Evolutionary conservation across 1,284 basidiomycete genomes (phyloP), one percentile per base, ranked within the genome.

Genomic region (Ceratobasidium sp.): DNA sequence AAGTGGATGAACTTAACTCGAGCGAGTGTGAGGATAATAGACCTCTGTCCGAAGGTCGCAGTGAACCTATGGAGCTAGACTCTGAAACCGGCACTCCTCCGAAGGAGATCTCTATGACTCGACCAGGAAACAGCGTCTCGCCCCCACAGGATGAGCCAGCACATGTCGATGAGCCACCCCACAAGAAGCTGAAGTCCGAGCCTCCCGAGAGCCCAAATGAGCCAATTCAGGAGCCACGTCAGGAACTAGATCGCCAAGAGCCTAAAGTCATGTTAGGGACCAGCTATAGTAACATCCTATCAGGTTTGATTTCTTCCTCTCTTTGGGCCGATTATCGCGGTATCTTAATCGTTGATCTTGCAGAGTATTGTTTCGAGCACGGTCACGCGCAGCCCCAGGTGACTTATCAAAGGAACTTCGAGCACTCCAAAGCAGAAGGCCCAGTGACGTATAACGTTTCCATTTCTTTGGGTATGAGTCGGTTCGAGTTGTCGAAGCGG

Each of bases 61-160:
- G 59, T 33, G 59, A 52, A 23, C 25, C 59, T n/a, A 64, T 64
- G 59, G 59, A 64, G 21, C 49, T 64, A 14, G 59, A 64, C 3
- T 41, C 59, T 6, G 49, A 64, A 5, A 19, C 29, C 14, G 52
- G 29, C 23, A 33, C 52, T 7, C 52, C 33, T 2, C 2, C 49
- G 6, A 33, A 33, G 8, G 33, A 13, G 14, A 42, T 27, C 27
- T 27, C 39, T 23, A 11, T 53, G 25, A 23, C 42, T 42, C 49
- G n/a, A n/a, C n/a, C 49, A 9, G 49, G 19, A 11, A 39, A 33
- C 30, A 53, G 41, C n/a, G 21, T 29, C n/a, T 53, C 59, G n/a
- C 49, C 36, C 13, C 33, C 52, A 13, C 19, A 27, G 13, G 49
- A 64, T 19, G n/a, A 39, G 29, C 21, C 27, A 23, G 29, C 1